Base-by-base conservation (phyloP, 1,139 yeast species). In the Zygosaccharomyces pseudobailii region DNA sequence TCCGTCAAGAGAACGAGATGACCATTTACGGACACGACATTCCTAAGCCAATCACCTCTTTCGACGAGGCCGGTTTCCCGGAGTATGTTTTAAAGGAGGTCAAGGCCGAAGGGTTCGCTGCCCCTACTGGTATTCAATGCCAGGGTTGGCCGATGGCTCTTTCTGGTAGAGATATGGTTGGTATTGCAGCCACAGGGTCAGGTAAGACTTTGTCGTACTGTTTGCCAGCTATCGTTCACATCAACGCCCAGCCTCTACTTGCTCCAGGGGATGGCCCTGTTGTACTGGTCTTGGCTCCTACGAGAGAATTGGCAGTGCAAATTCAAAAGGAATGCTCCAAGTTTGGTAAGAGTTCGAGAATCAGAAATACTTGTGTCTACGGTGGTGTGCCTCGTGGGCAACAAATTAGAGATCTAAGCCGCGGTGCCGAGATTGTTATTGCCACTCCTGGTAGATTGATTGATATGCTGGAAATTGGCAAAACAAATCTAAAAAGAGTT, bases 91-190 rank as follows among this genome's bases (percentile, higher is more conserved):
- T 92, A 67, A 76, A 73, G 56, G 97, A 92, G 74, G 89, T 92
- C 61, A 81, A 86, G 73, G 83, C 84, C 52, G 92, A 87, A 72
- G 97, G 97, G 52, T 92, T 92, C 75, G 94, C 85, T 50, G 80
- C 76, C 56, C 98, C 98, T 61, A 92, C 98, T 50, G 88, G 88
- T 56, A 92, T 92, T 67, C 98, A 92, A 75, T 87, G 96, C 71
- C 98, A 94, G 75, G 98, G 98, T 74, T 92, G 98, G 98, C 98
- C 98, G 54, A 92, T 92, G 98, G 98, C 98, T 66, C 78, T 90
- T 55, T 83, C 92, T 63, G 98, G 98, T 75, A 86, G 97, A 74
- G 97, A 92, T 71, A 87, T 92, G 90, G 85, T 92, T 71, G 98
- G 98, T 78, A 86, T 92, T 69, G 97, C 98, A 50, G 85, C 96